Conservation (phyloP, 2,329 filamentous ascomycete species). For the Claviceps capensis region DNA sequence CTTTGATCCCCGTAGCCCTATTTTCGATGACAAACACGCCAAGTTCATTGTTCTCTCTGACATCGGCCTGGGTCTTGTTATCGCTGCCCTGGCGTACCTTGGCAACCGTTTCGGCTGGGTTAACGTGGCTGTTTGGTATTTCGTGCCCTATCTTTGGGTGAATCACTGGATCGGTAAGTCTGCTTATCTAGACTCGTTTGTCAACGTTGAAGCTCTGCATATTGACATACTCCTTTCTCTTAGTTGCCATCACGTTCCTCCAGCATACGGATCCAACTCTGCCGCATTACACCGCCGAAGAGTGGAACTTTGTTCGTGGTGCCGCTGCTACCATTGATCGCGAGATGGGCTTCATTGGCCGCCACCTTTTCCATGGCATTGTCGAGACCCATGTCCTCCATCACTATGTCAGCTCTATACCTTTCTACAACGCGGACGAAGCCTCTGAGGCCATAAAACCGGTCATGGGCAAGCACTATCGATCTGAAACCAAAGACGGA, state of each 20-base stretch:
- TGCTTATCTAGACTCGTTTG: not conserved
- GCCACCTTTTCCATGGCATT: constrained; percentile 83
- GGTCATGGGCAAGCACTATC: constrained; percentile 94
- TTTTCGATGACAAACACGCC: constrained; percentile 87
- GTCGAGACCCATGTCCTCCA: constrained; percentile 96
- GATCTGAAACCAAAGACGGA: constrained; percentile 64
- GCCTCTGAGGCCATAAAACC: constrained; percentile 86
- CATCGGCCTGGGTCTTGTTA: constrained; percentile 56
- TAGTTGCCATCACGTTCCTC: constrained; percentile 92
- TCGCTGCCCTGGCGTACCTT: constrained; percentile 50
- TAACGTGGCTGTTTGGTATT: constrained; percentile 91
- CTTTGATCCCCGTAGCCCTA: constrained; percentile 74
- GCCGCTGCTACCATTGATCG: constrained; percentile 93
- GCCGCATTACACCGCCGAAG: constrained; percentile 74
- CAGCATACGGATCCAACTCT: constrained; percentile 94
- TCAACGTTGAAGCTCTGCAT: not conserved
- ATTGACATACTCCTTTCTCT: not conserved
- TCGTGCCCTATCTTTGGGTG: constrained; percentile 90
- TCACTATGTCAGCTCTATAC: constrained; percentile 92
- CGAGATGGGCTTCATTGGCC: constrained; percentile 92
- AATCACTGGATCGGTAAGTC: constrained; percentile 95
- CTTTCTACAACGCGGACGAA: constrained; percentile 94
- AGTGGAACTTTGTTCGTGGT: constrained; percentile 89
- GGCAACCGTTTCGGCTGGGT: constrained; percentile 66
- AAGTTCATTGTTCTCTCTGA: constrained; percentile 79